Percentiles rank a stretch among this genome's conserved stretches.
phyloP scores from a whole-genome alignment of 306 rosid species.

The Cyamopsis tetragonoloba region DNA sequence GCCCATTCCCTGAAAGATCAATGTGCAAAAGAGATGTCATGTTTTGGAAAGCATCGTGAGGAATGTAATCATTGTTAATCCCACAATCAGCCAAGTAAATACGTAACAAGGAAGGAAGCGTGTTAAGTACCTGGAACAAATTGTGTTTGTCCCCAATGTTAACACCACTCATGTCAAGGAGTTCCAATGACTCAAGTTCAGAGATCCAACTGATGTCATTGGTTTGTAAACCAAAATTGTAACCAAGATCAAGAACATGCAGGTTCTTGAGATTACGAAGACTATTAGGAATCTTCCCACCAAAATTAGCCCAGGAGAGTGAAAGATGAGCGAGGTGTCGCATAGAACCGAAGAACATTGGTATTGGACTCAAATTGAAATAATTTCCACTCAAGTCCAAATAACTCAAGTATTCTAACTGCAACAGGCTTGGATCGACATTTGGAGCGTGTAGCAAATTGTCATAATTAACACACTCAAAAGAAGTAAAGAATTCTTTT shows the following conservation, averaged over 20 bases:
- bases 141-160: neutral
- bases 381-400: neutral
- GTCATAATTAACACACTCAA: neutral
- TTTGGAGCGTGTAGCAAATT: neutral
- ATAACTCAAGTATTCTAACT: neutral
- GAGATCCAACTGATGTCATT: neutral
- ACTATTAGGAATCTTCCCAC: neutral
- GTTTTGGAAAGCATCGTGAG: neutral
- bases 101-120: neutral
- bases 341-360: neutral
- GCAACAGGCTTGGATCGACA: neutral
- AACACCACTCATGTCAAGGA: neutral
- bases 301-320: neutral
- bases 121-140: neutral
- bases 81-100: neutral
- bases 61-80: neutral
- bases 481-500: neutral
- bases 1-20: neutral
- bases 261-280: neutral
- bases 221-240: neutral
- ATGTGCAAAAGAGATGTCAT: no score
- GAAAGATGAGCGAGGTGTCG: neutral
- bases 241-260: constrained; percentile 4
- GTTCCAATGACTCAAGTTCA: neutral
- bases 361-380: neutral